Evolutionary conservation across 495 filamentous ascomycete species (phyloP).

Genomic region (Daldinia concentrica): DNA sequence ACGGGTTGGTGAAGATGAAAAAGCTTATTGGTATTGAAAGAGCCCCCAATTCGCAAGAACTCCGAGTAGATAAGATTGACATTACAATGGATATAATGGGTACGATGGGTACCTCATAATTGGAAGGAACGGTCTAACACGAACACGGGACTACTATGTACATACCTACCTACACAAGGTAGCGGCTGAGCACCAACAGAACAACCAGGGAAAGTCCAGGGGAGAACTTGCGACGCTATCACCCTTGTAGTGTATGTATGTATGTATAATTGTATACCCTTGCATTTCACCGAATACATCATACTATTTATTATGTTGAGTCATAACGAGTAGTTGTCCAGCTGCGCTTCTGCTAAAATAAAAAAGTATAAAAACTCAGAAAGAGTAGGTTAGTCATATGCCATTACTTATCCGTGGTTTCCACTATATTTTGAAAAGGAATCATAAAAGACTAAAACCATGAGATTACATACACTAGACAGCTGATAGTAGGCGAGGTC

Average conservation of each 20-base stretch:
- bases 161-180: too few relatives aligned
- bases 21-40: slow-evolving; percentile 8
- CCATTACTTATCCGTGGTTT: not conserved
- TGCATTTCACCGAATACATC: slow-evolving; percentile 2
- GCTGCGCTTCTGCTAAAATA: not conserved
- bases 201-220: not conserved
- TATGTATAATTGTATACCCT: not conserved
- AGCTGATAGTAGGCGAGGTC: slow-evolving; percentile 38
- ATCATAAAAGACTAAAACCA: slow-evolving; percentile 3
- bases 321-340: slow-evolving; percentile 14
- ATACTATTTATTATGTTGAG: too few relatives aligned
- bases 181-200: slow-evolving; percentile 1
- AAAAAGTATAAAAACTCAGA: not conserved
- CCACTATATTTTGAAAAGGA: slow-evolving; percentile 1
- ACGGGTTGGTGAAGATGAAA: slow-evolving; percentile 3
- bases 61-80: not conserved
- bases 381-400: slow-evolving; percentile 1
- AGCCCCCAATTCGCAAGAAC: not conserved
- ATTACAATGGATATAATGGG: not conserved
- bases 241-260: not conserved
- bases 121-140: slow-evolving; percentile 8
- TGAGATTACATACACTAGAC: slow-evolving; percentile 4
- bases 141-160: slow-evolving; percentile 26
- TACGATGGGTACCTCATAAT: not conserved
- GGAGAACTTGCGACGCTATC: slow-evolving; percentile 29